phyloP scores from a whole-genome alignment of 108 stramenopile species.

The Skeletonema grethae region DNA sequence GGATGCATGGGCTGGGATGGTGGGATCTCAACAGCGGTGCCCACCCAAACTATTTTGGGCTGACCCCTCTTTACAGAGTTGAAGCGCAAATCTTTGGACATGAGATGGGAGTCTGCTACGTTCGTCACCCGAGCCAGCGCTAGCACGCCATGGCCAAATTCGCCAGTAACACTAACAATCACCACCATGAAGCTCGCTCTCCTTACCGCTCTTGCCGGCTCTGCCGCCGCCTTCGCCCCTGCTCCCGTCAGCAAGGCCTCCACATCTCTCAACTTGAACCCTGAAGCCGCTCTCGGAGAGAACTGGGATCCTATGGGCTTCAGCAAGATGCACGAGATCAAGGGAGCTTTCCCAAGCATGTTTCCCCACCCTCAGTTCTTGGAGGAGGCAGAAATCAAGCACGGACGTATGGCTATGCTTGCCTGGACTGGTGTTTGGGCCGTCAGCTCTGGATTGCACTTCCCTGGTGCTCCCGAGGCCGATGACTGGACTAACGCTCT shows the following conservation, averaged over 20 bases:
- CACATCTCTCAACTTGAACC: constrained; percentile 39
- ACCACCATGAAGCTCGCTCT: constrained; percentile 55
- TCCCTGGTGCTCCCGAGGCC: constrained; percentile 80
- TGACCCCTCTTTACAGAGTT: not conserved
- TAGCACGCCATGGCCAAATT: constrained; percentile 10
- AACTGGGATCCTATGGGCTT: constrained; percentile 52
- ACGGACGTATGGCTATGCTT: constrained; percentile 85
- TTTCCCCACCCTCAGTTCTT: constrained; percentile 87
- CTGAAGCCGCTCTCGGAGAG: constrained; percentile 39
- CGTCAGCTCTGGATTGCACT: constrained; percentile 86
- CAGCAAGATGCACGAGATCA: constrained; percentile 53
- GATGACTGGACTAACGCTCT: constrained; percentile 89
- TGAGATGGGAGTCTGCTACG: not conserved
- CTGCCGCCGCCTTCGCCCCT: constrained; percentile 57
- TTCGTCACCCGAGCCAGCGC: not conserved
- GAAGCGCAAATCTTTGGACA: not conserved
- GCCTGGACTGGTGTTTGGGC: constrained; percentile 68
- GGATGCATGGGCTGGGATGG: too few species aligned
- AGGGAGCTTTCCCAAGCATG: constrained; percentile 87
- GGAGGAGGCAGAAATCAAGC: constrained; percentile 88
- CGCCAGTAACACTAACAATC: not conserved
- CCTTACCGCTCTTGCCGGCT: constrained; percentile 49
- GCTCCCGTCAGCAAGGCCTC: constrained; percentile 30
- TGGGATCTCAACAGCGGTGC: not conserved
- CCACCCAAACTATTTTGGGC: not conserved